Percentiles rank a stretch among this genome's conserved stretches.
Evolutionary conservation across 2,329 filamentous ascomycete genomes (phyloP).

Genomic region (Ascochyta koolunga): DNA sequence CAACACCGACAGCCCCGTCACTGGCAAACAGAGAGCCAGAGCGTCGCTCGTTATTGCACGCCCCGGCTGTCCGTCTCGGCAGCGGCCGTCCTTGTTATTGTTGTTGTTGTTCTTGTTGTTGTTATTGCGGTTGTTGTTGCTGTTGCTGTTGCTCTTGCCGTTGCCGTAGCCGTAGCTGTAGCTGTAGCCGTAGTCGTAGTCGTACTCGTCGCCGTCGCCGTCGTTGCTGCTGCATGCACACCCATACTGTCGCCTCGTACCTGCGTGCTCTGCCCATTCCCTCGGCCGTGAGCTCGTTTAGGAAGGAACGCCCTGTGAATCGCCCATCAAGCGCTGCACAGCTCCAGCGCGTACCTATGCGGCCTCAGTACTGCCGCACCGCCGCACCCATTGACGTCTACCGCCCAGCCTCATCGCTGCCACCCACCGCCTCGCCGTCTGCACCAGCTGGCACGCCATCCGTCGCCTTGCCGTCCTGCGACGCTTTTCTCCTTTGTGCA

Average conservation of each 20-base stretch:
- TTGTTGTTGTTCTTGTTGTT: conserved; percentile 1
- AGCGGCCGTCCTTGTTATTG: background rate
- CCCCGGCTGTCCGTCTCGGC: background rate
- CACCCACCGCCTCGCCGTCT: background rate
- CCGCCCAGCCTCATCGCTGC: background rate
- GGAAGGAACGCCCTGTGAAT: conserved; percentile 17
- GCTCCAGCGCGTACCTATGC: background rate
- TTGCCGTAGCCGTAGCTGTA: too few species aligned
- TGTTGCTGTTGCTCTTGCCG: background rate
- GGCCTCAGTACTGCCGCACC: too few species aligned
- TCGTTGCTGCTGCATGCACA: background rate
- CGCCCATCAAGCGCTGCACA: conserved; percentile 6
- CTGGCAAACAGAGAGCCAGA: background rate
- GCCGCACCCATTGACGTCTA: conserved; percentile 11
- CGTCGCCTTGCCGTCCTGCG: conserved; percentile 10
- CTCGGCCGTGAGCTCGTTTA: conserved; percentile 15
- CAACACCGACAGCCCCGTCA: background rate
- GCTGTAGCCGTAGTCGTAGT: too few species aligned
- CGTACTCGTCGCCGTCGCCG: background rate
- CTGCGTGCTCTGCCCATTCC: conserved; percentile 15
- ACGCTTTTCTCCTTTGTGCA: conserved; percentile 6
- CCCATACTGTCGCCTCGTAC: conserved; percentile 13
- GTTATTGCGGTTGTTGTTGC: background rate
- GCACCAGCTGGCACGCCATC: background rate
- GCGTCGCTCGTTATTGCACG: background rate